These are phyloP conservation scores for Wickerhamomyces bovis DNA, from an alignment of 805 yeast species.

Conservation along the genomic window DNA sequence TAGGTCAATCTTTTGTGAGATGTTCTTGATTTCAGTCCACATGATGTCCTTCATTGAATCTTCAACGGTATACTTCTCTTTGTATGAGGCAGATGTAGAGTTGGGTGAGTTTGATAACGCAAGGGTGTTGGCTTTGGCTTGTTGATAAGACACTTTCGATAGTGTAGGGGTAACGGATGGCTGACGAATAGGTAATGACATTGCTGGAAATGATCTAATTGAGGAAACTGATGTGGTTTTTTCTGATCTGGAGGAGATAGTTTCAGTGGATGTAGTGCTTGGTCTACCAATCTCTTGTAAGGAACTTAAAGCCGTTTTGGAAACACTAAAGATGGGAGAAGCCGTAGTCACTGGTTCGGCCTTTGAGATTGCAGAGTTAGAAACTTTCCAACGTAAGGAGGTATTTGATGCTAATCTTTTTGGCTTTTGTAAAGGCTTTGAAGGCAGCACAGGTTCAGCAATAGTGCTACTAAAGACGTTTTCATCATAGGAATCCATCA, in stretches of 20 bases:
- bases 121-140: background rate
- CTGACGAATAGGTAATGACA: background rate
- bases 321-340: conserved; percentile 16
- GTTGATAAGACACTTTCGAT: background rate
- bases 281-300: conserved; percentile 15
- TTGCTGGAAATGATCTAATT: background rate
- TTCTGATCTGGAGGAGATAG: background rate
- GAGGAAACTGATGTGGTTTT: background rate
- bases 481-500: conserved; percentile 66
- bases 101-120: conserved; percentile 7
- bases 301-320: conserved; percentile 16
- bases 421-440: background rate
- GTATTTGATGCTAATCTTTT: conserved; percentile 5
- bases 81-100: conserved; percentile 1
- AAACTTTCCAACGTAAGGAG: conserved; percentile 20
- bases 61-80: conserved; percentile 12
- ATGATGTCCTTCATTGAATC: conserved; percentile 24
- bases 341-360: conserved; percentile 14
- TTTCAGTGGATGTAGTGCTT: conserved; percentile 1
- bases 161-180: conserved; percentile 1
- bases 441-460: conserved; percentile 1
- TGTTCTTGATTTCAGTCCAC: conserved; percentile 68
- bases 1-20: conserved; percentile 59
- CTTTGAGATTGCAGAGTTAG: conserved; percentile 19
- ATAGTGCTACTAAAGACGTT: conserved; percentile 35